Evolutionary conservation across 495 filamentous ascomycete genomes (phyloP).

Genomic region (Clavariopsis aquatica): DNA sequence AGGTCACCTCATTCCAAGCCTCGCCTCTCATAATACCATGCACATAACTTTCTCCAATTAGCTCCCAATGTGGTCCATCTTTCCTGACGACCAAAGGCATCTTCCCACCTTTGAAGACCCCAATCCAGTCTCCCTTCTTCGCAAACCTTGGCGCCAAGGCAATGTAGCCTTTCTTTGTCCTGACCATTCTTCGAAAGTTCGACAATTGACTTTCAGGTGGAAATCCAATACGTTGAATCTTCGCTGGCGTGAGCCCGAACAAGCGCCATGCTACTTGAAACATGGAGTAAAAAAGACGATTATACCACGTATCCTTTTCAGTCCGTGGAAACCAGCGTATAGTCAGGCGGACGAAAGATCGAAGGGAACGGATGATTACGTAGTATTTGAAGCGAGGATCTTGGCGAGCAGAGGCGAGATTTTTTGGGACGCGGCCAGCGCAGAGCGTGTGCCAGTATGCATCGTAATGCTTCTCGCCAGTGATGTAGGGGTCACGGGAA

Average conservation of each 20-base stretch:
- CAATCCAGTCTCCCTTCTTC: slow-evolving; percentile 8
- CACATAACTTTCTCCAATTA: slow-evolving; percentile 24
- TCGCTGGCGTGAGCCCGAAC: slow-evolving; percentile 12
- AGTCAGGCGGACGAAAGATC: slow-evolving; percentile 7
- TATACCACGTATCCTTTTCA: slow-evolving; percentile 15
- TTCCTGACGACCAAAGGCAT: slow-evolving; percentile 13
- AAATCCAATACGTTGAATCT: slow-evolving; percentile 20
- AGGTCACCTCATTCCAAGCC: slow-evolving; percentile 9
- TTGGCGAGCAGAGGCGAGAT: background rate
- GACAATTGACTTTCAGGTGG: slow-evolving; percentile 11
- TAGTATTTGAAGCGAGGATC: slow-evolving; percentile 25
- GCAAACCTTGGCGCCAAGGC: slow-evolving; percentile 4
- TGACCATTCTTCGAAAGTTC: slow-evolving; percentile 19
- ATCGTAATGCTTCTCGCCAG: slow-evolving; percentile 9
- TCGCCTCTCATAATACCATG: slow-evolving; percentile 22
- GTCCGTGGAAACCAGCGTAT: slow-evolving; percentile 14
- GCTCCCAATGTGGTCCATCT: slow-evolving; percentile 1
- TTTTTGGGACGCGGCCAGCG: background rate
- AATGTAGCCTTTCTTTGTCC: slow-evolving; percentile 18
- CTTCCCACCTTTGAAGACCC: slow-evolving; percentile 15
- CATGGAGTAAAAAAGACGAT: slow-evolving; percentile 9
- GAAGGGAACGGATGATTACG: slow-evolving; percentile 1
- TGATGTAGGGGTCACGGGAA: slow-evolving; percentile 14
- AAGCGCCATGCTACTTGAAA: slow-evolving; percentile 8
- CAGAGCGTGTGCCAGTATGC: slow-evolving; percentile 25